Conservation (phyloP, 805 yeast genomes). For the Yarrowia hollandica region DNA sequence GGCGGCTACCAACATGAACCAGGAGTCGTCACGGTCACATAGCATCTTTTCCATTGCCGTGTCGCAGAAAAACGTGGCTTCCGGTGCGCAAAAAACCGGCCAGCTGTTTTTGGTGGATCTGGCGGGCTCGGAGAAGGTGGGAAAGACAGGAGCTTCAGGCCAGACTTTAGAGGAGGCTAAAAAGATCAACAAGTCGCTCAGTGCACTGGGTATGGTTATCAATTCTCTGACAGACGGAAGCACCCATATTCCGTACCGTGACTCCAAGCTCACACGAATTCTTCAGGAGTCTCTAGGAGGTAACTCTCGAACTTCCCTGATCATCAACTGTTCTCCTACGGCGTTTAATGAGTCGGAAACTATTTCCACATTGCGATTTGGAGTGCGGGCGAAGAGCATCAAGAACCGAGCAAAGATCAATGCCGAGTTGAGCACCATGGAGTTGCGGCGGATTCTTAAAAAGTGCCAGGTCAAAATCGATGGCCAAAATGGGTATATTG, state of each 20-base stretch:
- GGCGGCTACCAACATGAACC: conserved; percentile 67
- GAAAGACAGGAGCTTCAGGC: conserved; percentile 75
- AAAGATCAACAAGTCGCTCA: conserved; percentile 74
- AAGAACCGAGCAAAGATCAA: conserved; percentile 66
- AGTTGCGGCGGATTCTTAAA: conserved; percentile 46
- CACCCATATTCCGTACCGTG: conserved; percentile 70
- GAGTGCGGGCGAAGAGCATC: conserved; percentile 67
- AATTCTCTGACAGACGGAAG: conserved; percentile 72
- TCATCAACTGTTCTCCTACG: conserved; percentile 72
- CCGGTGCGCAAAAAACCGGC: conserved; percentile 62
- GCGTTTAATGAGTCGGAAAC: conserved; percentile 60
- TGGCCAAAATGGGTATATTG: conserved; percentile 39
- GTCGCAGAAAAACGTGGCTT: conserved; percentile 55
- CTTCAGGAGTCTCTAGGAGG: conserved; percentile 82
- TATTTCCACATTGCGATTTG: conserved; percentile 70
- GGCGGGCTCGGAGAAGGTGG: conserved; percentile 83
- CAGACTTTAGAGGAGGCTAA: conserved; percentile 78
- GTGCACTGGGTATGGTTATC: conserved; percentile 78
- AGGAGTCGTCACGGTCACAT: conserved; percentile 76
- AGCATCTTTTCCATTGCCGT: conserved; percentile 71
- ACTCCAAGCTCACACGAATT: conserved; percentile 74
- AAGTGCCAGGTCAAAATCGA: conserved; percentile 42
- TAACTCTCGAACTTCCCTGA: conserved; percentile 71
- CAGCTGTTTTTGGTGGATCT: conserved; percentile 75
- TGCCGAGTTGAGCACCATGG: conserved; percentile 54